Evolutionary conservation across 1,139 yeast species (phyloP).

Genomic region (Candida sp.): DNA sequence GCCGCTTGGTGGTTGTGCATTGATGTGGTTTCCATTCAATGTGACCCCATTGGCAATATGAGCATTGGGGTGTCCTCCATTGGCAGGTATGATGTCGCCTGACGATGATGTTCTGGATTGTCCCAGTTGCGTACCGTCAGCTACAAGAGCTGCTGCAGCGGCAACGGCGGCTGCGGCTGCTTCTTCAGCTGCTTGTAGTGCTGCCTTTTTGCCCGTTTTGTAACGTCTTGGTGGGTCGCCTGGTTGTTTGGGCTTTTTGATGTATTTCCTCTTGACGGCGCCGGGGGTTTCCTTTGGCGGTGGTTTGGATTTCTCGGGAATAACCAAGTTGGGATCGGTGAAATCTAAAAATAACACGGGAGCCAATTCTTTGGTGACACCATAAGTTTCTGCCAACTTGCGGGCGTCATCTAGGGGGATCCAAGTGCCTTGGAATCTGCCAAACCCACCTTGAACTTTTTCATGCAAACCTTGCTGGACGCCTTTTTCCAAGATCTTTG

Average conservation of each 20-base stretch:
- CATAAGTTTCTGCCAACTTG: conserved; percentile 55
- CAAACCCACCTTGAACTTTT: conserved; percentile 97
- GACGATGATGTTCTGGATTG: background rate
- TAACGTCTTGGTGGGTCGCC: conserved; percentile 44
- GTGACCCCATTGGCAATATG: background rate
- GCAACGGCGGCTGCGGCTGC: conserved; percentile 13
- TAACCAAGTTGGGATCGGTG: conserved; percentile 49
- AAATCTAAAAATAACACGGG: conserved; percentile 56
- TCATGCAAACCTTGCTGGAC: conserved; percentile 89
- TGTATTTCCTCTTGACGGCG: conserved; percentile 48
- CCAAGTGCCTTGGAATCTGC: conserved; percentile 98
- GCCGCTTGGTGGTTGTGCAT: background rate
- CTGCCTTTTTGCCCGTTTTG: conserved; percentile 17
- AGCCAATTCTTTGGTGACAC: conserved; percentile 57
- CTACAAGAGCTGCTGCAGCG: background rate
- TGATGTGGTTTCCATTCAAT: background rate
- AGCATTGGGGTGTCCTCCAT: background rate
- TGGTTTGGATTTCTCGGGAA: conserved; percentile 51
- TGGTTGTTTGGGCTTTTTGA: conserved; percentile 38
- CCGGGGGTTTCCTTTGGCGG: conserved; percentile 49
- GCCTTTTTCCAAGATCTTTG: conserved; percentile 90
- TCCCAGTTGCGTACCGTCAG: background rate
- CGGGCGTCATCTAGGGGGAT: conserved; percentile 75
- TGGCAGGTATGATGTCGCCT: background rate
- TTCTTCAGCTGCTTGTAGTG: conserved; percentile 16